Conservation (phyloP, 139 green algal species). For the Tetraselmis striata region DNA sequence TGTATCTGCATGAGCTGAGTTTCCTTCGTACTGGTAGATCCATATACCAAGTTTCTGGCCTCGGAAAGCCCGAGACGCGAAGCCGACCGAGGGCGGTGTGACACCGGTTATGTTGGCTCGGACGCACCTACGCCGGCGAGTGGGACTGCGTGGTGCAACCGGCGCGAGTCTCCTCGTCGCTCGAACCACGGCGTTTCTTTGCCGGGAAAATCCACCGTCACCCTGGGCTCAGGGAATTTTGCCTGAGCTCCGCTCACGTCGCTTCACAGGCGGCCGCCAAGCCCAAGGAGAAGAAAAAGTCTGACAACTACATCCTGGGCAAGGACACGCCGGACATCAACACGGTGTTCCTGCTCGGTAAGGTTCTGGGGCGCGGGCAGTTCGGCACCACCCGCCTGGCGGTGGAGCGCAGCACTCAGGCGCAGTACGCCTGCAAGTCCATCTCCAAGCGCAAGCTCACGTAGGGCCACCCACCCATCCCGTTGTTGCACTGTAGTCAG, state of each 20-base stretch:
- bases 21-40: no score
- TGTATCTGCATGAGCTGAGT: no score
- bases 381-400: slow-evolving; percentile 40
- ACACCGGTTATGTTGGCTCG: no score
- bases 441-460: slow-evolving; percentile 91
- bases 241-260: background rate
- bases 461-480: background rate
- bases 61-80: no score
- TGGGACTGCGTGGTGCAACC: background rate
- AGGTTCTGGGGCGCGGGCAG: slow-evolving; percentile 28
- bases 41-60: no score
- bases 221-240: background rate
- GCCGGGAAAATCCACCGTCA: background rate
- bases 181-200: background rate
- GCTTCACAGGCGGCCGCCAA: background rate
- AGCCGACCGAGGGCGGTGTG: no score
- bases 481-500: no score
- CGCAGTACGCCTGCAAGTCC: slow-evolving; percentile 78
- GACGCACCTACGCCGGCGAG: no score
- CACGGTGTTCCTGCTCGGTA: background rate
- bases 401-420: slow-evolving; percentile 29
- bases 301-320: slow-evolving; percentile 39
- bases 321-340: slow-evolving; percentile 18
- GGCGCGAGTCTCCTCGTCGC: background rate
- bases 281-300: background rate